Evolutionary conservation across 2,329 filamentous ascomycete species (phyloP).

Genomic region (Leptographium galeiforme): DNA sequence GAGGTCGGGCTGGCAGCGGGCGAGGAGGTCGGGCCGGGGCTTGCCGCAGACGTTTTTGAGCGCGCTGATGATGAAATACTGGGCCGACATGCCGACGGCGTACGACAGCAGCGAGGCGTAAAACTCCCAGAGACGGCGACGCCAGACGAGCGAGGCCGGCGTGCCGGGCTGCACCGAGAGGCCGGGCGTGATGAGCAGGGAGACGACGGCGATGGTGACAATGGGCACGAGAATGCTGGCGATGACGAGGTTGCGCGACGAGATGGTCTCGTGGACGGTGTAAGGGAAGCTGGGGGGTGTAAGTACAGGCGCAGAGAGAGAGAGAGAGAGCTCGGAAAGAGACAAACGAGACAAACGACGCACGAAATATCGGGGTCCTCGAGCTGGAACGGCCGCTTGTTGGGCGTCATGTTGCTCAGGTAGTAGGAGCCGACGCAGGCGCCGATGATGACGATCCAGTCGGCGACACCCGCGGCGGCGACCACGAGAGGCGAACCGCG

Average conservation of each 20-base stretch:
- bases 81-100: constrained; percentile 53
- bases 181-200: constrained; percentile 59
- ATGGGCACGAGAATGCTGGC: constrained; percentile 51
- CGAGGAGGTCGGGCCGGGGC: constrained; percentile 48
- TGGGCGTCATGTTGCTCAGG: constrained; percentile 47
- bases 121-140: constrained; percentile 79
- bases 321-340: too few species aligned
- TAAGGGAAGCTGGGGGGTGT: constrained; percentile 47
- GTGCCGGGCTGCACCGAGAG: constrained; percentile 49
- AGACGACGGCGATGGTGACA: constrained; percentile 53
- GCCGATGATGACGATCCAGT: constrained; percentile 57
- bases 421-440: constrained; percentile 45
- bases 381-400: constrained; percentile 57
- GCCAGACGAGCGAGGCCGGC: constrained; percentile 54
- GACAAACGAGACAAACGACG: too few species aligned
- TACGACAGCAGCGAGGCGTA: constrained; percentile 78
- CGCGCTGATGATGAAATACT: constrained; percentile 71
- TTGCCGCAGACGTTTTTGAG: constrained; percentile 83
- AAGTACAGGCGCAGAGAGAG: not conserved
- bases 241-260: constrained; percentile 50
- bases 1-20: constrained; percentile 65
- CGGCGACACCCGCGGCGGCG: constrained; percentile 53
- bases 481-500: constrained; percentile 20
- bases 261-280: constrained; percentile 57
- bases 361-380: constrained; percentile 65